Percentiles rank a stretch among this genome's conserved stretches.
These are phyloP conservation scores for Zymoseptoria ardabiliae DNA, from an alignment of 2,329 filamentous ascomycete species.

Conservation along the genomic window DNA sequence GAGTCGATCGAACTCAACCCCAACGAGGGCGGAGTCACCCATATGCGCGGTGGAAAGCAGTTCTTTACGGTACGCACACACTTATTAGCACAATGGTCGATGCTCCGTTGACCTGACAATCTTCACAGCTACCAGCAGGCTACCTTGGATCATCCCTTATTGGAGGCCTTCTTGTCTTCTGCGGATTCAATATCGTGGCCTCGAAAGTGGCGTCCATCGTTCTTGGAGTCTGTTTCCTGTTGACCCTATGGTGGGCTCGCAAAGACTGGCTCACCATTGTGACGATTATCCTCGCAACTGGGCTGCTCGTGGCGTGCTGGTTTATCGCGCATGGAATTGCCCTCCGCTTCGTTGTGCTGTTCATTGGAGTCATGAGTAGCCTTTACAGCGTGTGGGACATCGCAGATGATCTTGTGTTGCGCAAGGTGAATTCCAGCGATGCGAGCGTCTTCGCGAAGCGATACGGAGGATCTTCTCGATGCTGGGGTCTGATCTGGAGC, in stretches of 20 bases:
- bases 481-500: slow-evolving; percentile 75
- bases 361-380: slow-evolving; percentile 75
- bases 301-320: slow-evolving; percentile 66
- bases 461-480: slow-evolving; percentile 72
- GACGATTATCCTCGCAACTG: slow-evolving; percentile 63
- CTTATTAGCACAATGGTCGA: too few relatives aligned
- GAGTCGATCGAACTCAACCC: slow-evolving; percentile 69
- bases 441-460: slow-evolving; percentile 70
- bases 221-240: slow-evolving; percentile 63
- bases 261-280: slow-evolving; percentile 69
- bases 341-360: slow-evolving; percentile 60
- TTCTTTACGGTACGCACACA: slow-evolving; percentile 47
- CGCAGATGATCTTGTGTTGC: slow-evolving; percentile 71
- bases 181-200: slow-evolving; percentile 73
- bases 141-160: slow-evolving; percentile 73
- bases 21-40: slow-evolving; percentile 69
- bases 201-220: slow-evolving; percentile 71
- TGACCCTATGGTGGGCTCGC: slow-evolving; percentile 77
- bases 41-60: slow-evolving; percentile 64
- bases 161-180: slow-evolving; percentile 69
- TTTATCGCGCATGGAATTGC: slow-evolving; percentile 71
- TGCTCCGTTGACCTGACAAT: too few relatives aligned
- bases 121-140: slow-evolving; percentile 55
- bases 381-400: slow-evolving; percentile 82
- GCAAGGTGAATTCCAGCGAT: slow-evolving; percentile 74